Evolutionary conservation across 2,329 filamentous ascomycete genomes (phyloP), one percentile per base, ranked within the genome.

Genomic region (Oidium heveae): DNA sequence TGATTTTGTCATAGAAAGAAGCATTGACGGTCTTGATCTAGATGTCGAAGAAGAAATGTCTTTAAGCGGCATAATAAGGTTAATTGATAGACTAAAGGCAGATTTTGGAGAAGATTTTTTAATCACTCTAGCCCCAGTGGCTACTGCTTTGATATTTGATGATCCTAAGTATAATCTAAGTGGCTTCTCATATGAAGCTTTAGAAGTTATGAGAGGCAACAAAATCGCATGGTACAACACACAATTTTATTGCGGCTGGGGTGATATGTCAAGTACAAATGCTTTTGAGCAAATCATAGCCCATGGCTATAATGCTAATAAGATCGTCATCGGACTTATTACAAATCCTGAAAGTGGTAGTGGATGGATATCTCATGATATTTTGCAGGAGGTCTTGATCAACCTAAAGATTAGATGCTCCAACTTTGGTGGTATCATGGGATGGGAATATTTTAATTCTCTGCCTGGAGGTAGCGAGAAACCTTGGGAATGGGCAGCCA

Each of bases 371-470:
- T 71, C 75, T 1, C 73, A 77, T 56, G 71, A 75, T 49, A 65
- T 71, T 15, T 67, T 85, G 24, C 71, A 72, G 12, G 68, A 70
- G 18, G 76, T 82, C 20, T 65, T 86, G 47, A 71, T 71, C 33
- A 63, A 71, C 43, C 64, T 87, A 59, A 68, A 74, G 37, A 69
- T 75, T 37, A 72, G 72, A 56, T 84, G 84, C 53, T 75, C 76
- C 1, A 69, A 70, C 0, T 91, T 94, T 65, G 88, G 87, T 0
- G 88, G 88, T 0, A 79, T 95, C 7, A 91, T 91, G 80, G 86
- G 86, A 2, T 95, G 88, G 88, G 88, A 95, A 69, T 94, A 91
- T 65, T 94, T 89, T 69, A 93, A 94, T 69, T 77, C 81, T 55
- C 66, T 79, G 56, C 83, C 84, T 0, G 81, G 80, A 0, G 80